These are phyloP conservation scores for Beta corolliflora DNA, from an alignment of 179 eudicot genomes.

Conservation along the genomic window DNA sequence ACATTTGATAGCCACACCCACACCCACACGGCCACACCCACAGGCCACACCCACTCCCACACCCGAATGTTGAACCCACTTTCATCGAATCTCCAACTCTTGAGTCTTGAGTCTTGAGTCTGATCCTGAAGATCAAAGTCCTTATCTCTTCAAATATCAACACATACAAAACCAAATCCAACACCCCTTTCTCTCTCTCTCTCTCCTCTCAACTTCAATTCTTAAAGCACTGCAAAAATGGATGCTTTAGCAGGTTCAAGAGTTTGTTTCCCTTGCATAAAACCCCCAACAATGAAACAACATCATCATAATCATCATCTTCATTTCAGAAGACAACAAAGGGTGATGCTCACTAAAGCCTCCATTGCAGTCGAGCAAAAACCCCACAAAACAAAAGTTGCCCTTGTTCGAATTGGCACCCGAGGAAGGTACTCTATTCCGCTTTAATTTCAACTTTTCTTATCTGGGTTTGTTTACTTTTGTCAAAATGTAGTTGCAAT, in stretches of 20 bases:
- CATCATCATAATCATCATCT: background rate
- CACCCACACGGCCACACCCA: no score
- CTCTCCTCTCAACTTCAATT: background rate
- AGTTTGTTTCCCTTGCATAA: conserved; percentile 41
- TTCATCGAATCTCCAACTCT: background rate
- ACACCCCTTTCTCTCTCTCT: background rate
- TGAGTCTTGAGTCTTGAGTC: background rate
- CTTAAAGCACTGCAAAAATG: conserved; percentile 33
- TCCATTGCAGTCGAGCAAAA: conserved; percentile 67
- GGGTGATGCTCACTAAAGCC: conserved; percentile 42
- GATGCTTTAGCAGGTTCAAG: conserved; percentile 53
- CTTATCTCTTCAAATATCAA: conserved; percentile 7
- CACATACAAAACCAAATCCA: conserved; percentile 1
- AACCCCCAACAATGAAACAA: conserved; percentile 30
- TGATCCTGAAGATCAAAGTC: conserved; percentile 17
- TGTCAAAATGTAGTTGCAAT: background rate
- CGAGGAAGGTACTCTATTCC: conserved; percentile 69
- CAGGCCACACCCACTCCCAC: background rate
- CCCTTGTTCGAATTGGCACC: conserved; percentile 84
- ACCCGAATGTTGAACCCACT: background rate
- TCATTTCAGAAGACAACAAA: conserved; percentile 29
- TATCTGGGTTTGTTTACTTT: conserved; percentile 22
- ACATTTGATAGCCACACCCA: no score
- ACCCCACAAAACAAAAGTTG: conserved; percentile 49
- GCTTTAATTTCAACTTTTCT: background rate